Evolutionary conservation across 805 yeast species (phyloP).

Genomic region (Metschnikowia chrysomelidarum): DNA sequence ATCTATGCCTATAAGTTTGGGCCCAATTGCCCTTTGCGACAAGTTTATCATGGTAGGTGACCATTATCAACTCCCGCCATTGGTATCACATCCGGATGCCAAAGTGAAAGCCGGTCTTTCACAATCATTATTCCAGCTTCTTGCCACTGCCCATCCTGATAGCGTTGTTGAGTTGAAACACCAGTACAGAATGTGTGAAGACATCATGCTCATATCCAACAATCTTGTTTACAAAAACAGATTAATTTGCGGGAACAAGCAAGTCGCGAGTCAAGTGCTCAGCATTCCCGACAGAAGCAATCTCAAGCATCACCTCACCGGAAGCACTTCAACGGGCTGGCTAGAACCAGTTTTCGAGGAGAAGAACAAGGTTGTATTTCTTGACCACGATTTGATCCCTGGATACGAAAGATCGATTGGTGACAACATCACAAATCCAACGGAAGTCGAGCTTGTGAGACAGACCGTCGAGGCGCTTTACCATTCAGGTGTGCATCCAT

Average conservation of each 20-base stretch:
- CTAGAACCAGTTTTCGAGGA: constrained; percentile 53
- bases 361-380: constrained; percentile 63
- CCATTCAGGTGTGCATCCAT: constrained; percentile 55
- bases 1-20: constrained; percentile 85
- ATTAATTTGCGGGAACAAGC: constrained; percentile 69
- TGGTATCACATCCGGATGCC: constrained; percentile 58
- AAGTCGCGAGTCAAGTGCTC: constrained; percentile 60
- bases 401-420: constrained; percentile 55
- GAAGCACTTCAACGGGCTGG: constrained; percentile 42
- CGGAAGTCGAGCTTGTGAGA: constrained; percentile 65
- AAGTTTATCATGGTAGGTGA: constrained; percentile 94
- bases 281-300: constrained; percentile 43
- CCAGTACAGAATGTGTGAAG: constrained; percentile 92
- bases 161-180: constrained; percentile 73
- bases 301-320: constrained; percentile 16
- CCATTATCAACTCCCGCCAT: constrained; percentile 89
- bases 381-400: constrained; percentile 72
- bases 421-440: constrained; percentile 69
- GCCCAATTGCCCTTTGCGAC: constrained; percentile 76
- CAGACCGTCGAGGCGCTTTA: constrained; percentile 61
- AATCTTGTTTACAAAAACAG: constrained; percentile 72
- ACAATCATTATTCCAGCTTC: constrained; percentile 68
- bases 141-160: constrained; percentile 71
- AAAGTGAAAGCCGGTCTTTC: constrained; percentile 69
- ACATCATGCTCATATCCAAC: constrained; percentile 82